Percentiles rank a stretch among this genome's conserved stretches.
These are phyloP conservation scores for Mortierella polycephala DNA, from an alignment of 371 early-diverging fungal genomes.

Conservation along the genomic window DNA sequence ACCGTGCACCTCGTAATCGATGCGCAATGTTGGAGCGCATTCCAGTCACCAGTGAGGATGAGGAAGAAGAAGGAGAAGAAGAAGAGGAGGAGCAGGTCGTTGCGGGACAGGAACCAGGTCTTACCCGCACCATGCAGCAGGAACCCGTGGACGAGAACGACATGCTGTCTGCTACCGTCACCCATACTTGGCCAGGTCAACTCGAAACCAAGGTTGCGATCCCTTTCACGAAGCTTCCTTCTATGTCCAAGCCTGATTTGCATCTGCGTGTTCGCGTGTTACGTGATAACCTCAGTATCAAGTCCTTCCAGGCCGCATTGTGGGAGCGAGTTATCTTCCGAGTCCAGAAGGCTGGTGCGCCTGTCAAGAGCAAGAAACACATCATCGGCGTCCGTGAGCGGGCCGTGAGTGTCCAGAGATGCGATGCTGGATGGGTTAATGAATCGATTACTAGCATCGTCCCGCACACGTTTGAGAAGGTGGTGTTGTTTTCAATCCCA, in stretches of 20 bases:
- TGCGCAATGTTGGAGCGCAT: constrained; percentile 10
- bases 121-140: constrained; percentile 10
- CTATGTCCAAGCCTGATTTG: constrained; percentile 38
- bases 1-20: constrained; percentile 38
- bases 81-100: constrained; percentile 2
- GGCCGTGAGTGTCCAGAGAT: constrained; percentile 38
- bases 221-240: constrained; percentile 34
- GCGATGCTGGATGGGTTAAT: constrained; percentile 50
- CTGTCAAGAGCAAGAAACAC: constrained; percentile 26
- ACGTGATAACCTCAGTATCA: constrained; percentile 27
- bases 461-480: constrained; percentile 51
- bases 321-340: constrained; percentile 48
- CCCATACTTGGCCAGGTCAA: constrained; percentile 49
- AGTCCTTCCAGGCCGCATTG: constrained; percentile 47
- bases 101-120: constrained; percentile 7
- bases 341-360: constrained; percentile 31
- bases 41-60: not conserved
- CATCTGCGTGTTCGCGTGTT: constrained; percentile 44
- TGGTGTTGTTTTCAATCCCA: constrained; percentile 48
- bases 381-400: constrained; percentile 47
- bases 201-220: constrained; percentile 36
- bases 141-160: constrained; percentile 19
- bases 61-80: constrained; percentile 7
- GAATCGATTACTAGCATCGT: constrained; percentile 32
- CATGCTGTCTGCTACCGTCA: constrained; percentile 25